Percentiles rank a stretch among this genome's conserved stretches.
Evolutionary conservation across 768 basidiomycete genomes (phyloP).

Genomic region (Rhizopogon roseolus): DNA sequence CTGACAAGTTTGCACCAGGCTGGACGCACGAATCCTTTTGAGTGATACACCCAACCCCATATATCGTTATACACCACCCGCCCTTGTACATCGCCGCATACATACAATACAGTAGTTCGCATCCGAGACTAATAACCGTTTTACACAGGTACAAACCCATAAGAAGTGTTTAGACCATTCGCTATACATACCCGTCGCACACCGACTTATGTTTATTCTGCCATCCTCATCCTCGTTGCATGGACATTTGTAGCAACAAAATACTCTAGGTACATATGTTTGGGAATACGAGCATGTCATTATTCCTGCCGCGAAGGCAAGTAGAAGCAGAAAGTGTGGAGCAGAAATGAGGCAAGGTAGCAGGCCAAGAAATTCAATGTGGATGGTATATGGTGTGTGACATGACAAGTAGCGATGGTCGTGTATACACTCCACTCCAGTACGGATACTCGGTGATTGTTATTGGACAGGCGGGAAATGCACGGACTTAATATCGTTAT

Average conservation of each 20-base stretch:
- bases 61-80: not conserved
- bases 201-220: conserved; percentile 19
- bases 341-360: not conserved
- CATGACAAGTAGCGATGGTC: not conserved
- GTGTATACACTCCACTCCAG: conserved; percentile 1
- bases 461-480: conserved; percentile 33
- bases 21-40: conserved; percentile 66
- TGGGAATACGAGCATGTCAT: not conserved
- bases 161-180: conserved; percentile 4
- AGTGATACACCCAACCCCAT: conserved; percentile 19
- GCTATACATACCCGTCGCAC: conserved; percentile 8
- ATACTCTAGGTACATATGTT: not conserved
- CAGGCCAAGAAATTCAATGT: not conserved
- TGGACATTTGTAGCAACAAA: conserved; percentile 8
- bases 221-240: conserved; percentile 5
- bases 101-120: conserved; percentile 1
- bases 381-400: not conserved
- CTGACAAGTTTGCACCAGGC: conserved; percentile 38
- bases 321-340: not conserved
- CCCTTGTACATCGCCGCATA: not conserved
- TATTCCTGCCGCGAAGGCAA: not conserved
- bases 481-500: conserved; percentile 13
- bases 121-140: not conserved
- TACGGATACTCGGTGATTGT: conserved; percentile 17
- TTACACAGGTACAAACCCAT: conserved; percentile 4